Base-by-base conservation (phyloP, 257 asterid species). In the Lavandula angustifolia region DNA sequence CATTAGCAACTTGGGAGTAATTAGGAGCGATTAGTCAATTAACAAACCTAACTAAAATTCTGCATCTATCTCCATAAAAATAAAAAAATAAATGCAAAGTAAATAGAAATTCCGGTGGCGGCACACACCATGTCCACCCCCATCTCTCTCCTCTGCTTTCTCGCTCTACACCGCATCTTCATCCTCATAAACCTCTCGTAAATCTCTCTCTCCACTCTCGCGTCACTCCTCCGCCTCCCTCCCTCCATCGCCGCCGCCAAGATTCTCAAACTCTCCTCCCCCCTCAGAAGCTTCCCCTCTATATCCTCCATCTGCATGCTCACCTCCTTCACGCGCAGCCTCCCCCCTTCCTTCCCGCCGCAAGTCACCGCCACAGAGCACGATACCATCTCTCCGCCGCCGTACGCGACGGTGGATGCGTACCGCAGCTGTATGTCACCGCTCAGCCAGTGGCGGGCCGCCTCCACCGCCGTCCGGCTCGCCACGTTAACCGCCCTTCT, bases 261-360 rank as follows among this genome's bases (percentile, higher is more conserved):
- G 43, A 77, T 67, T 40, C 48, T 80, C 77, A 83, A 22, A 72
- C 83, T 66, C 17, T 84, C 91, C 80, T 62, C 71, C 67, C 91
- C 96, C 11, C 7, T 59, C 60, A 81, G 37, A 0, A 66, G 56
- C 64, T 70, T 83, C 4, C 88, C 96, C 13, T 85, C 89, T 74
- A 79, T 60, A 7, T 77, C 94, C 79, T 85, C 89, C 76, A 86
- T 66, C 62, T 66, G 81, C 95, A 86, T 64, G 73, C 81, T 80
- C 64, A 79, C 85, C 49, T 87, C 95, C 60, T 56, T 67, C 82
- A 89, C 82, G 54, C 78, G 82, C 74, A 80, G 58, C n/a, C 76
- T 80, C 54, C 83, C 88, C 17, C 82, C 87, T 11, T 77, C 89
- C 34, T 67, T 65, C 55, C 80, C 78, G 1, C 81, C 80, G 76